phyloP scores from a whole-genome alignment of 2,329 filamentous ascomycete species.

The Arachnomyces sp. region DNA sequence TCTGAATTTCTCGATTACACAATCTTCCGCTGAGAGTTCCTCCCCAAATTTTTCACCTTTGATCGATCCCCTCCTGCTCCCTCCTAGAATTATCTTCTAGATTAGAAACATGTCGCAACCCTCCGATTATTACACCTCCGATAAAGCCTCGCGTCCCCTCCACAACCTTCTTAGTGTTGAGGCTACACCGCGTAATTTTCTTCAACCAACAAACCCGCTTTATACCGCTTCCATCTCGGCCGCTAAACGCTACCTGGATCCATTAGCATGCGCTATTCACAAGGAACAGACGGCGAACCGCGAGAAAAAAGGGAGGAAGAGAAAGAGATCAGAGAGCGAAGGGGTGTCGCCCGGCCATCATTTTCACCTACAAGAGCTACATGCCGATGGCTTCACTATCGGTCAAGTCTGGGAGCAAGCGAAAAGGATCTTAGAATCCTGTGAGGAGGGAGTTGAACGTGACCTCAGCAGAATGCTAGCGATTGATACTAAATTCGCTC shows the following conservation, averaged over 20 bases:
- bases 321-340: conserved; percentile 57
- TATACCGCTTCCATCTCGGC: conserved; percentile 63
- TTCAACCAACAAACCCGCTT: conserved; percentile 63
- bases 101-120: too few species aligned
- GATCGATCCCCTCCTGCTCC: too few species aligned
- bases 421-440: conserved; percentile 67
- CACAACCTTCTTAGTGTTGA: too few species aligned
- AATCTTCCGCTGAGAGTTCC: too few species aligned
- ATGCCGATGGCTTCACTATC: conserved; percentile 78
- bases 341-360: conserved; percentile 36
- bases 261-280: conserved; percentile 65
- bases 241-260: conserved; percentile 73
- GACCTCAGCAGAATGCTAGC: too few species aligned
- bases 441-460: conserved; percentile 42
- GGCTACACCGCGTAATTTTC: conserved; percentile 56
- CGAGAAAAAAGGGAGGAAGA: conserved; percentile 64
- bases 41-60: too few species aligned
- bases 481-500: not conserved
- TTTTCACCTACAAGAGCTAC: conserved; percentile 76
- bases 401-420: conserved; percentile 94
- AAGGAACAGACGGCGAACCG: conserved; percentile 63
- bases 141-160: too few species aligned
- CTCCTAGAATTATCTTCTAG: too few species aligned
- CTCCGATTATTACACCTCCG: too few species aligned
- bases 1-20: too few species aligned